phyloP scores from a whole-genome alignment of 108 stramenopile genomes.

The Cyclotella sp. region DNA sequence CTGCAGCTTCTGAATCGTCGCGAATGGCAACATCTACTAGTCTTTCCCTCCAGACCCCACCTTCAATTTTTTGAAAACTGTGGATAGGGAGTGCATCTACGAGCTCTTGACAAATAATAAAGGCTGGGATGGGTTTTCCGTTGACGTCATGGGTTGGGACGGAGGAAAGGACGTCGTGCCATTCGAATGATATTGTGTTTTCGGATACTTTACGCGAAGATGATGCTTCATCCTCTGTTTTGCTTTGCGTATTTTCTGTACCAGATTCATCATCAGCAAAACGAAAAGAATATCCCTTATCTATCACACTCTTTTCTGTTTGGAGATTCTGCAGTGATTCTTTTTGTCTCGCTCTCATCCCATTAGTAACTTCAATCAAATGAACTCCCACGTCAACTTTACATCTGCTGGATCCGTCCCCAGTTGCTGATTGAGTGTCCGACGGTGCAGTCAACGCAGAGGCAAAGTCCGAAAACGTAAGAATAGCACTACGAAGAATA shows the following conservation, averaged over 20 bases:
- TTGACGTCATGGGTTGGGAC: constrained; percentile 55
- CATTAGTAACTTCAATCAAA: constrained; percentile 89
- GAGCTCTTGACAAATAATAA: constrained; percentile 93
- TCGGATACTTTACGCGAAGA: neutral
- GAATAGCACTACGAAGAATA: constrained; percentile 72
- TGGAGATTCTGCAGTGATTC: constrained; percentile 60
- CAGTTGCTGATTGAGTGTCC: neutral
- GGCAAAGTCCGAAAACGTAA: constrained; percentile 61
- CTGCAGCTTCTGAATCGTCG: constrained; percentile 45
- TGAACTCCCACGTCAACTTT: constrained; percentile 71
- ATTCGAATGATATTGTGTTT: constrained; percentile 61
- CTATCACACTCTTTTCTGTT: constrained; percentile 20
- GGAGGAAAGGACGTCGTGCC: constrained; percentile 74
- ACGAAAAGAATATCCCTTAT: constrained; percentile 39
- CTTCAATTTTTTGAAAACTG: constrained; percentile 85
- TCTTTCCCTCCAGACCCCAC: constrained; percentile 94
- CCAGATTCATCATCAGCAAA: constrained; percentile 36
- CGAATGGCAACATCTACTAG: constrained; percentile 87
- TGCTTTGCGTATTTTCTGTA: neutral
- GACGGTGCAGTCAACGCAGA: constrained; percentile 25
- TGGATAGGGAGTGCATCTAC: constrained; percentile 96
- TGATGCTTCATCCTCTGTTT: neutral
- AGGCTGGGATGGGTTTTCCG: constrained; percentile 57
- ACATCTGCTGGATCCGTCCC: constrained; percentile 21
- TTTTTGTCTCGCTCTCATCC: constrained; percentile 79